Base-by-base conservation (phyloP, 805 yeast genomes). In the Ogataea thermomethanolica region DNA sequence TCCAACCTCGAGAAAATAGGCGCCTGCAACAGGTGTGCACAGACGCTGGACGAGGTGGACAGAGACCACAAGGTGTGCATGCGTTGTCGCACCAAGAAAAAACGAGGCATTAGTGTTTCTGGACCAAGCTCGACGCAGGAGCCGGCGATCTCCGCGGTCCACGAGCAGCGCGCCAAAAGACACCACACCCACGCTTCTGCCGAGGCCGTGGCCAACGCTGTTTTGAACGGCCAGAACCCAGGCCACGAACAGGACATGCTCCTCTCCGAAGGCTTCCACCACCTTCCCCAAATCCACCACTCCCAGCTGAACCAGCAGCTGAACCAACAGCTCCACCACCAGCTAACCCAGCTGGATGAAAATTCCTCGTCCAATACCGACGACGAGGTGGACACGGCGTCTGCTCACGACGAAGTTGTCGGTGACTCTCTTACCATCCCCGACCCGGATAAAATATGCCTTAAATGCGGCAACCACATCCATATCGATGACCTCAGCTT, bases 11-110 rank as follows among this genome's bases (percentile, higher is more conserved):
- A 79, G 52, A 70, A 69, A 43, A 59, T 67, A 50, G 84, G 84
- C 10, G 70, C 73, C 38, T 81, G 86, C 53, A 79, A 78, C 53
- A 67, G 86, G 38, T 81, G 86, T 59, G 79, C 82, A 4, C 65
- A 65, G 42, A 62, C 68, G 0, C 57, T 79, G 44, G 61, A 56
- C n/a, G 65, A 66, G 1, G 65, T 56, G 3, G 81, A 74, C 48
- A 75, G 71, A 22, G 71, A 70, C 29, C 77, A 73, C 52, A 80
- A 80, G 57, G 80, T 78, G 13, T 80, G 87, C 54, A 39, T 52
- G 8, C 54, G 51, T 22, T 80, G 87, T 54, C 66, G 86, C 32
- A 67, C 64, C 46, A 62, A 77, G 51, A 74, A 78, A 65, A 77
- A 73, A 62, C 67, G 48, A 8, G 46, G 45, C 8, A 14, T 29